Evolutionary conservation across 2,329 filamentous ascomycete species (phyloP), one percentile per base, ranked within the genome.

Genomic region (Xylaria sp.): DNA sequence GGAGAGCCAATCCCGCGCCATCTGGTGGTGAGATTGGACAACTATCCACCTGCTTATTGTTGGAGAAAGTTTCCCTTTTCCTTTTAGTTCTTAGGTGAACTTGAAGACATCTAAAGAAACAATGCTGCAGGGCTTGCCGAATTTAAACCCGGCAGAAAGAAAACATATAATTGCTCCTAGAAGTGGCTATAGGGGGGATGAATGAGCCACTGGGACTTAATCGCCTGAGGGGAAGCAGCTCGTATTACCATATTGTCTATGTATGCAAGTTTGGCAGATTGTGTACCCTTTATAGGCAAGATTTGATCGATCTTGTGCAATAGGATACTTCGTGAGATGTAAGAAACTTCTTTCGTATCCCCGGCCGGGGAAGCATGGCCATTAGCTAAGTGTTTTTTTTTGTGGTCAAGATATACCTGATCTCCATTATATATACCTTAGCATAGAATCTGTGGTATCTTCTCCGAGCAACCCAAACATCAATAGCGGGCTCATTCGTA

Each of bases 181-280:
- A 17, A 42, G 9, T 29, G 13, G 17, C 2, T 5, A 17, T 15
- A 3, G 29, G 20, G n/a, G 57, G 27, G 29, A 31, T 22, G 20
- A 29, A 29, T 9, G n/a, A 39, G 55, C 38, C 44, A 4, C 13
- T 33, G 29, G 9, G n/a, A n/a, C 29, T 29, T 29, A 36, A 38
- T 36, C 15, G n/a, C n/a, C 59, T 36, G 38, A n/a, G 36, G 13
- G 27, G n/a, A 61, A 36, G 49, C 54, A 55, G 25, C 38, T n/a
- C 1, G 2, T 15, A 54, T 33, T 36, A 17, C n/a, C 17, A 5
- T 11, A 15, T 15, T 17, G n/a, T 9, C 5, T 25, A 9, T 13
- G 2, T 2, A 0, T 1, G 25, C 1, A 1, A 31, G 15, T 15
- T 3, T 39, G 31, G 1, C 4, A 3, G 25, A 61, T 55, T 5